phyloP scores from a whole-genome alignment of 2,329 filamentous ascomycete species.

The Colletotrichum karsti region DNA sequence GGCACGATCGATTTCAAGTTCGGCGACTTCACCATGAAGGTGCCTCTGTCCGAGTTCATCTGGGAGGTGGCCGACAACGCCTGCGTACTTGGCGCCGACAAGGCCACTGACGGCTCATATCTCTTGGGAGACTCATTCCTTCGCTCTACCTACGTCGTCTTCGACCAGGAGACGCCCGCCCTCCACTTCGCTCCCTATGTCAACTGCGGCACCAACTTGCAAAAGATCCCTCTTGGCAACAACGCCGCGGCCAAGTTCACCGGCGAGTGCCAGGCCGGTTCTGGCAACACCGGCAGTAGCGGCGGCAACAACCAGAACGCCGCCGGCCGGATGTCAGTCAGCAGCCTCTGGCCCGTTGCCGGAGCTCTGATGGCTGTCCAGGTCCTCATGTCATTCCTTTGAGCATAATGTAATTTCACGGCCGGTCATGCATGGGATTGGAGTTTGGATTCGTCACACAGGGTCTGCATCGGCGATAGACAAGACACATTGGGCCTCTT shows the following conservation, averaged over 20 bases:
- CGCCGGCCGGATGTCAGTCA: conserved; percentile 14
- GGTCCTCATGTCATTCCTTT: conserved; percentile 18
- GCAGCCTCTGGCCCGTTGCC: conserved; percentile 1
- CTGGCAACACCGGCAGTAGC: neutral
- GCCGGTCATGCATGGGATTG: conserved; percentile 14
- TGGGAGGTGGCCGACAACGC: conserved; percentile 44
- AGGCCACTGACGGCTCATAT: conserved; percentile 40
- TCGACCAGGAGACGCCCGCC: conserved; percentile 35
- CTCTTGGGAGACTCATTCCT: conserved; percentile 56
- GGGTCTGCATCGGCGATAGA: conserved; percentile 8
- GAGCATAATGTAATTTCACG: conserved; percentile 15
- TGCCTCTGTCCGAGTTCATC: conserved; percentile 56
- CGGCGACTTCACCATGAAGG: conserved; percentile 51
- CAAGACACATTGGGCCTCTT: neutral
- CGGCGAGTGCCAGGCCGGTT: conserved; percentile 31
- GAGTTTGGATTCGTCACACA: conserved; percentile 18
- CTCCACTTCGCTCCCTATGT: conserved; percentile 36
- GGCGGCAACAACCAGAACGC: conserved; percentile 3
- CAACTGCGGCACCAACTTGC: conserved; percentile 35
- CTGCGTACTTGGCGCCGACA: conserved; percentile 56
- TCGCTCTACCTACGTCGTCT: conserved; percentile 52
- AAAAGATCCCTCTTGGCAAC: conserved; percentile 33
- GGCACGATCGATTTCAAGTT: conserved; percentile 59
- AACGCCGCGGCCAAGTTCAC: conserved; percentile 32
- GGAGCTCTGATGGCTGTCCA: conserved; percentile 14